Conservation (phyloP, 2,329 filamentous ascomycete genomes). For the Stemphylium lycopersici region DNA sequence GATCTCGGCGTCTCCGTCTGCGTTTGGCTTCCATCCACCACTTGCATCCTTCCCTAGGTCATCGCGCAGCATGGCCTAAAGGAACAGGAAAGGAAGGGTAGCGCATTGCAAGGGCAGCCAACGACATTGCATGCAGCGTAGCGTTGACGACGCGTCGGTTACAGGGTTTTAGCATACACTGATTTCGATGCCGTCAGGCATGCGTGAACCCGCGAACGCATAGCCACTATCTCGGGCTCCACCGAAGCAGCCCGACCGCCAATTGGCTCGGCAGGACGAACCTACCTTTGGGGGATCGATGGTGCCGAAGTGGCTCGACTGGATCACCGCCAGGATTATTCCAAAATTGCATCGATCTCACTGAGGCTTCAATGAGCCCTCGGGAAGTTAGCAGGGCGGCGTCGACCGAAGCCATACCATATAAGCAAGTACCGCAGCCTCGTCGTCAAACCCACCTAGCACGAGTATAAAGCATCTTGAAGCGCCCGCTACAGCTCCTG, state of each 20-base stretch:
- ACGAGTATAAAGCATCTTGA: slow-evolving; percentile 37
- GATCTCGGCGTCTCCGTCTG: slow-evolving; percentile 23
- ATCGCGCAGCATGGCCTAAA: slow-evolving; percentile 13
- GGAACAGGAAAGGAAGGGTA: slow-evolving; percentile 17
- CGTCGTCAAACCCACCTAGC: slow-evolving; percentile 10
- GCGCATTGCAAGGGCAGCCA: slow-evolving; percentile 10
- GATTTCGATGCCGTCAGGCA: slow-evolving; percentile 15
- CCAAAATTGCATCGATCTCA: slow-evolving; percentile 21
- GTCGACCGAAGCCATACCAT: slow-evolving; percentile 39
- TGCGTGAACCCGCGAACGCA: slow-evolving; percentile 15
- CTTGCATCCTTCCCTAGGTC: slow-evolving; percentile 9
- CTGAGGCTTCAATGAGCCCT: slow-evolving; percentile 38
- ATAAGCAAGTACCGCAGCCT: slow-evolving; percentile 20
- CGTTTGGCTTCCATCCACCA: slow-evolving; percentile 17
- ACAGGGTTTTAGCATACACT: slow-evolving; percentile 16
- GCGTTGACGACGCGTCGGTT: slow-evolving; percentile 11
- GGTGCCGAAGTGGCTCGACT: slow-evolving; percentile 40
- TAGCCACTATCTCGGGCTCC: slow-evolving; percentile 29
- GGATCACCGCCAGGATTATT: slow-evolving; percentile 42
- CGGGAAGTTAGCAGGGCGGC: slow-evolving; percentile 32
- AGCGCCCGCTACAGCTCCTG: slow-evolving; percentile 19
- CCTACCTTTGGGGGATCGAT: slow-evolving; percentile 22
- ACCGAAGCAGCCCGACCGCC: slow-evolving; percentile 5
- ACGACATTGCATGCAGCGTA: slow-evolving; percentile 11
- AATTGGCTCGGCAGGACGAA: slow-evolving; percentile 29